phyloP scores from a whole-genome alignment of 1,284 basidiomycete genomes.

The Exsudoporus floridanus region DNA sequence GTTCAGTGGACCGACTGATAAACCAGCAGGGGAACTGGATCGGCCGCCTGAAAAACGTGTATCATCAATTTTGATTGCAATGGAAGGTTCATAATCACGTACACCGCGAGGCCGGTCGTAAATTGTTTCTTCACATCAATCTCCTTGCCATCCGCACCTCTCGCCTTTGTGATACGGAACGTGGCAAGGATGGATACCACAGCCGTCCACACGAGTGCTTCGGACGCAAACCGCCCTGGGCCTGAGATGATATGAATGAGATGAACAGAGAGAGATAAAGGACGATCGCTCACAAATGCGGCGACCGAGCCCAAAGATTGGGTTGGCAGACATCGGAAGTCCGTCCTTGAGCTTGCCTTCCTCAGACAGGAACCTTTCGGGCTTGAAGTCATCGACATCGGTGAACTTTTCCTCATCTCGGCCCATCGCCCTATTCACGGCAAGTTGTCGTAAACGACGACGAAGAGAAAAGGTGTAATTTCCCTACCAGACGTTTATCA shows the following conservation, averaged over 20 bases:
- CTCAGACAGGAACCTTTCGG: conserved; percentile 23
- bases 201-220: conserved; percentile 25
- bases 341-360: conserved; percentile 21
- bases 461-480: too few relatives aligned
- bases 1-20: conserved; percentile 19
- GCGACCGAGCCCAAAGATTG: conserved; percentile 43
- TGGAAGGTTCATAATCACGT: conserved; percentile 8
- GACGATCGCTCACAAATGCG: conserved; percentile 31
- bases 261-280: not conserved
- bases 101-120: conserved; percentile 36
- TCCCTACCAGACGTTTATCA: conserved; percentile 31
- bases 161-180: conserved; percentile 39
- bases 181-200: conserved; percentile 38
- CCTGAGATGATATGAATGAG: conserved; percentile 19
- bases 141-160: conserved; percentile 35
- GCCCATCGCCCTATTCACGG: conserved; percentile 33
- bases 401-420: conserved; percentile 18
- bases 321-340: conserved; percentile 35
- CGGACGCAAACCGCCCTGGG: conserved; percentile 27
- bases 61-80: not conserved
- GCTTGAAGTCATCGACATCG: conserved; percentile 24
- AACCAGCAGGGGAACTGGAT: conserved; percentile 26
- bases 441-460: conserved; percentile 3
- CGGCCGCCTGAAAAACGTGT: conserved; percentile 16
- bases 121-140: conserved; percentile 36